Evolutionary conservation across 2,329 filamentous ascomycete genomes (phyloP), one percentile per base, ranked within the genome.

Genomic region (Cadophora gregata): DNA sequence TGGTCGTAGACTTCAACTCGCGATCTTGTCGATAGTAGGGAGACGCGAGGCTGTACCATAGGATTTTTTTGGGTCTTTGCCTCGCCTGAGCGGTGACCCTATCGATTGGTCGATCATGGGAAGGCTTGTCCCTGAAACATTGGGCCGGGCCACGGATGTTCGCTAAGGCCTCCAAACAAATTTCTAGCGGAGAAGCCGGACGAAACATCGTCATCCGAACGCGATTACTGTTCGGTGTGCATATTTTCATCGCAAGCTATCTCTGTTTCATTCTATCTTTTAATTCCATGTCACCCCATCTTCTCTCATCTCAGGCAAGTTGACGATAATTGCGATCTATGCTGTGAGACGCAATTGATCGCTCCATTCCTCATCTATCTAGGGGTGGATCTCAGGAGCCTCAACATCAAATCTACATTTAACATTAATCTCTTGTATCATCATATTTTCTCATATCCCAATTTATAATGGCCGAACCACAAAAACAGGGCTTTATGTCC

Each of bases 21-120:
- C 9, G 38, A 31, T 24, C 75, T 19, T 42, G 47, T 60, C 59
- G 9, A 64, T 63, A 77, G 1, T 33, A 53, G 51, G 19, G 33
- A 1, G 42, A 61, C 25, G 48, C 63, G 19, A 61, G 58, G 63
- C 56, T 65, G 56, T 42, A n/a, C n/a, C n/a, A 29, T 29, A 38
- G 56, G 36, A 42, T 29, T 59, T 29, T 45, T 45, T 59, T 42
- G 31, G 21, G 25, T 27, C 33, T 27, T 33, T 33, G 60, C 60
- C 60, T 62, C 60, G 60, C 47, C 31, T 29, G 47, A 29, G 19
- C 53, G n/a, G 4, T 45, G 7, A 19, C 16, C 56, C 36, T 45
- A 59, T 33, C 56, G 45, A 10, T 33, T 24, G 24, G 8, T 1
- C 45, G 21, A 14, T 59, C 24, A 47, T 24, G 56, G 36, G 56